Conservation (phyloP, 1,284 basidiomycete genomes). For the Rhodotorula mucilaginosa region DNA sequence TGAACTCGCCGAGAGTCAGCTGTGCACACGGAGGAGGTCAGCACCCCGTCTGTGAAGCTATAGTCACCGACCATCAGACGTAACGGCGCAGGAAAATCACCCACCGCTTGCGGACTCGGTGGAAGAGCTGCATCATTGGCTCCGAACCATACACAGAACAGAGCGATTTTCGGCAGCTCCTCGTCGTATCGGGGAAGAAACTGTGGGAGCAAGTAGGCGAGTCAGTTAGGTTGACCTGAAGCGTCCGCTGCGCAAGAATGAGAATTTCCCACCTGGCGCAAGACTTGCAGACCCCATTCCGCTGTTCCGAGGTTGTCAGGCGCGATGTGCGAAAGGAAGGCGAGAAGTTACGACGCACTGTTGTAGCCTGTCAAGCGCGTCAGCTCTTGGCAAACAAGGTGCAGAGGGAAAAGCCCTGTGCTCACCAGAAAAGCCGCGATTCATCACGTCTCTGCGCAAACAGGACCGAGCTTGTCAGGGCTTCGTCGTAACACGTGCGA, state of each 20-base stretch:
- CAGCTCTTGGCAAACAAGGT: neutral
- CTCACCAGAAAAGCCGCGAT: slow-evolving; percentile 38
- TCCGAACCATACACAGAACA: slow-evolving; percentile 83
- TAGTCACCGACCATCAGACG: neutral
- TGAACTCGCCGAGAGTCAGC: slow-evolving; percentile 67
- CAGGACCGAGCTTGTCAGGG: neutral
- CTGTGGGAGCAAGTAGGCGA: slow-evolving; percentile 45
- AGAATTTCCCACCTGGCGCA: slow-evolving; percentile 62
- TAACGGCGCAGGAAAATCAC: too few species aligned
- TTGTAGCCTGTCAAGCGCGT: slow-evolving; percentile 26
- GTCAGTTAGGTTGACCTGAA: too few species aligned
- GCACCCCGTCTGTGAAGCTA: neutral
- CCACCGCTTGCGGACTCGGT: slow-evolving; percentile 50
- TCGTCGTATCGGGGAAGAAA: slow-evolving; percentile 57
- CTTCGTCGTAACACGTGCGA: too few species aligned
- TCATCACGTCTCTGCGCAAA: slow-evolving; percentile 34
- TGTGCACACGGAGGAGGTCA: neutral
- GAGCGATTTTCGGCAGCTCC: slow-evolving; percentile 60
- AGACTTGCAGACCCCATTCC: slow-evolving; percentile 64
- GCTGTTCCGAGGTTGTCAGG: neutral
- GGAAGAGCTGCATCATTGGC: slow-evolving; percentile 55
- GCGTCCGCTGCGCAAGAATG: too few species aligned
- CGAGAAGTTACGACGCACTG: neutral
- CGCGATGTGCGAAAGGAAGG: rapidly evolving
- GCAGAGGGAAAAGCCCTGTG: rapidly evolving